Base-by-base conservation (phyloP, 345 rosid species). In the Brassica nigra region DNA sequence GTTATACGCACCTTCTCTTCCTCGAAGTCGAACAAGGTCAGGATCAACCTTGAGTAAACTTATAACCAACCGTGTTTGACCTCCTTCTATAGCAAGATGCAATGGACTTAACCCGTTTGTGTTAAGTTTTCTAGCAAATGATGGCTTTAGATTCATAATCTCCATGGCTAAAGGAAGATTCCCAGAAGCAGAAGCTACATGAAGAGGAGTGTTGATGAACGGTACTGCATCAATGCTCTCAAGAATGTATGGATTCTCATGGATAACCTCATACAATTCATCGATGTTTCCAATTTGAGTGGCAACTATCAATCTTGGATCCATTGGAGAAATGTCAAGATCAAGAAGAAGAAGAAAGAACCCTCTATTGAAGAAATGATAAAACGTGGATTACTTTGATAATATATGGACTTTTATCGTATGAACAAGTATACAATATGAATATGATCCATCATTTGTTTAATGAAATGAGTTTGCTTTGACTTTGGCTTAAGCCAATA, bases 181-280 rank as follows among this genome's bases (percentile, higher is more conserved):
- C 2, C 89, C 88, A 6, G 28, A 37, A 31, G 44, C 63, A 36
- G 84, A 81, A 39, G 89, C 77, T 39, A 44, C 15, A 29, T 87
- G 86, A 4, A 85, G 74, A 30, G 85, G 88, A 54, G 85, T 83
- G 15, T 80, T 81, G 14, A 66, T 62, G 59, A 87, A 87, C 63
- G 86, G 83, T n/a, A 71, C n/a, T 18, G 66, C 47, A 67, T 83
- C 83, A 12, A 81, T 71, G 7, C 20, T 20, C 2, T 59, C 76
- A 27, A 87, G 68, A 78, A 83, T 27, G 27, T 70, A 29, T 23
- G 74, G 81, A 70, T 82, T 49, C 37, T 76, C 27, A 59, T 67
- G 14, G 11, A 80, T 81, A 12, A 15, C 8, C n/a, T 42, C 66
- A 47, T 84, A 80, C 42, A 86, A 70, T 3, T 69, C 76, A 37